Evolutionary conservation across 1,284 basidiomycete genomes (phyloP).

Genomic region (Apiotrichum mycotoxinovorans): DNA sequence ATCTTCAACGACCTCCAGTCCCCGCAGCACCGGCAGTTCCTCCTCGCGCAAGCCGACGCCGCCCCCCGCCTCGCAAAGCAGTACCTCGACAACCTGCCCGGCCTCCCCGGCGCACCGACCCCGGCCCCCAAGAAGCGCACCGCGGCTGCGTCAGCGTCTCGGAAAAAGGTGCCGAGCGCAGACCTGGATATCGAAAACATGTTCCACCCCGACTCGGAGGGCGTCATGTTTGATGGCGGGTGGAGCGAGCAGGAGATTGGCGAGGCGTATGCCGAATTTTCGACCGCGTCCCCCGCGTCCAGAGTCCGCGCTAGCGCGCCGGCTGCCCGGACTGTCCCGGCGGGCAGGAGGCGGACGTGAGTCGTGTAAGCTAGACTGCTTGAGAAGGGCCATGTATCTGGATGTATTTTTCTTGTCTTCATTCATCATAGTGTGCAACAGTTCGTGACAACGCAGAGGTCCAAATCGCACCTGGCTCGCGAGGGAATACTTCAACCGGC

Average conservation of each 20-base stretch:
- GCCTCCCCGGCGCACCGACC: not conserved
- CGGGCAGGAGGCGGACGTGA: too few relatives aligned
- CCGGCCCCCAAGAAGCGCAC: not conserved
- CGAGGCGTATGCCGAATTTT: not conserved
- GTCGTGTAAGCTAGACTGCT: too few relatives aligned
- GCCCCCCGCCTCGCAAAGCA: slow-evolving; percentile 13
- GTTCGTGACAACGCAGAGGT: too few relatives aligned
- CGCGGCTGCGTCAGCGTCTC: not conserved
- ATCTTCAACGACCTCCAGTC: slow-evolving; percentile 32
- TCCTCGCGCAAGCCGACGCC: slow-evolving; percentile 32
- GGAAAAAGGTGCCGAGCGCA: not conserved
- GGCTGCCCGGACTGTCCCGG: too few relatives aligned
- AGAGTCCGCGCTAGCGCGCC: too few relatives aligned
- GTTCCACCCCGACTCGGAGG: not conserved
- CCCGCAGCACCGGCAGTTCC: slow-evolving; percentile 26
- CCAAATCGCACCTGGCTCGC: too few relatives aligned
- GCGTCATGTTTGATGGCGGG: not conserved
- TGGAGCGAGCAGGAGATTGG: not conserved
- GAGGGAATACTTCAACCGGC: too few relatives aligned
- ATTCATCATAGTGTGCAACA: too few relatives aligned
- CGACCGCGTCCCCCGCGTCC: not conserved
- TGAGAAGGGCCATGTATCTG: too few relatives aligned
- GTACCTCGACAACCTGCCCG: slow-evolving; percentile 29
- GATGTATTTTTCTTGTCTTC: too few relatives aligned
- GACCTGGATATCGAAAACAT: not conserved